Evolutionary conservation across 768 basidiomycete genomes (phyloP), one percentile per base, ranked within the genome.

Genomic region (Tricholoma flavovirens): DNA sequence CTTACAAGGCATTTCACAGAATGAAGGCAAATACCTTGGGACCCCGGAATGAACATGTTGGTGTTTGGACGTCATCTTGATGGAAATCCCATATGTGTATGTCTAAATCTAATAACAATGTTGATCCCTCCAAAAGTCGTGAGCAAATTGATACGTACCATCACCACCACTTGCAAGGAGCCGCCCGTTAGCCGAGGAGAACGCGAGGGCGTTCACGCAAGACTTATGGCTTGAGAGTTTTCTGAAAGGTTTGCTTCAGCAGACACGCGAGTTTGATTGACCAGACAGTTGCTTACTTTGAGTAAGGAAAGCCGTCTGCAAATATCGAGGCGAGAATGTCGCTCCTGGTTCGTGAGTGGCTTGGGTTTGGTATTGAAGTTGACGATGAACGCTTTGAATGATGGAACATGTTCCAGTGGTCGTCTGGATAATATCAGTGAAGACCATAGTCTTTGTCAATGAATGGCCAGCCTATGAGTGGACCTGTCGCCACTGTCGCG

Each of bases 111-210:
- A 60, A 26, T 5, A 12, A 42, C 5, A 22, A 26, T 21, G 2
- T 17, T 48, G 5, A 19, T 12, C 30, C 46, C 11, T 17, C n/a
- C 15, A 7, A n/a, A 45, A 19, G 22, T 32, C 49, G 19, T 36
- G 15, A n/a, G 53, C 38, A 40, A 17, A 29, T 57, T 32, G 53
- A 38, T 3, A 64, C 78, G 57, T 68, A 86, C 84, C 85, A 67
- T 88, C 86, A 32, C 87, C 86, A 26, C 83, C 87, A 62, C 82
- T 86, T 2, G 84, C 85, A 38, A 88, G 66, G 71, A 83, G 86
- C 54, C 80, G 74, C 1, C 83, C 84, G 30, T 80, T 78, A 7
- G 75, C 68, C n/a, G 78, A 77, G 2, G 86, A 86, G 57, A 87
- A 86, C 1, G 75, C 66, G 15, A 88, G 75, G 10, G 77, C 77